These are phyloP conservation scores for Calvatia gigantea DNA, from an alignment of 768 basidiomycete species.

Conservation along the genomic window DNA sequence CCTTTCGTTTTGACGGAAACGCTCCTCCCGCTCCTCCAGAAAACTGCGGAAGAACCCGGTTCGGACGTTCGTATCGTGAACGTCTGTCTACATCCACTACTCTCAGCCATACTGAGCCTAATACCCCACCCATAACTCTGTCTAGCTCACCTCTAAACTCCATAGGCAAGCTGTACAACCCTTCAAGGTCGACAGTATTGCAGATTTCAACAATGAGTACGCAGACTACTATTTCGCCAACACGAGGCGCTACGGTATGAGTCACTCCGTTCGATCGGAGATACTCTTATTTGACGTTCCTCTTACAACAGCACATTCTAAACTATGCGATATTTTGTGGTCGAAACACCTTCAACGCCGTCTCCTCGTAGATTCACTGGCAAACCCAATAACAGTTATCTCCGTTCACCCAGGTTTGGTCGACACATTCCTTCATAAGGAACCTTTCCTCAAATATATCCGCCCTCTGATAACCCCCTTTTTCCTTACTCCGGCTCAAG, in stretches of 20 bases:
- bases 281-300: neutral
- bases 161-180: neutral
- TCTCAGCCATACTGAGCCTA: neutral
- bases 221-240: neutral
- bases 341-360: neutral
- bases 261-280: neutral
- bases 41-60: slow-evolving; percentile 16
- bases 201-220: neutral
- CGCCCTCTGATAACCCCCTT: slow-evolving; percentile 18
- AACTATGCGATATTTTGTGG: neutral
- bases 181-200: neutral
- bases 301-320: neutral
- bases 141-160: neutral
- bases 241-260: neutral
- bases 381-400: slow-evolving; percentile 18
- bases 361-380: neutral
- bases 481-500: slow-evolving; percentile 18
- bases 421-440: slow-evolving; percentile 25
- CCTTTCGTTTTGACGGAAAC: slow-evolving; percentile 24
- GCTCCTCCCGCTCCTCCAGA: slow-evolving; percentile 22
- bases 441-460: slow-evolving; percentile 12
- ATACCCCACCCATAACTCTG: too few species aligned
- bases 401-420: slow-evolving; percentile 26
- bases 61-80: slow-evolving; percentile 22
- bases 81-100: slow-evolving; percentile 2